Evolutionary conservation across 805 yeast genomes (phyloP), one percentile per base, ranked within the genome.

Genomic region (Lachancea nothofagi): DNA sequence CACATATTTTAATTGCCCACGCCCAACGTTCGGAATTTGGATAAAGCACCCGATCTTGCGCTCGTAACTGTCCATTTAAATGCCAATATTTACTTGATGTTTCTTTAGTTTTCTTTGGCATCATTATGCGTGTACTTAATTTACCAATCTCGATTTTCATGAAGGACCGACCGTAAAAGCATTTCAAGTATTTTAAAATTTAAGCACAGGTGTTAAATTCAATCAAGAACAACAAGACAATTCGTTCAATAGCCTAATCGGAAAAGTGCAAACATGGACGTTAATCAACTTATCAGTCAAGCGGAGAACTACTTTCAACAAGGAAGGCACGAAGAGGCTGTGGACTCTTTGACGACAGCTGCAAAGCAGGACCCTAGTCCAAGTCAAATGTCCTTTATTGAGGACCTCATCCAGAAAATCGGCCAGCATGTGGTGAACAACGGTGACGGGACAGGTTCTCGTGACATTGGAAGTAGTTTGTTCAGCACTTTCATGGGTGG

Each of bases 1-100:
- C 15, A 79, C 68, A 59, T 73, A 89, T 43, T 78, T 70, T 38
- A 89, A 64, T 8, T 78, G 67, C 1, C 89, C 96, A 29, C 65
- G 63, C 18, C 84, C 78, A 9, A 83, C 78, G 7, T 83, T 84
- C 0, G 95, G 94, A 1, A 82, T 69, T 32, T 62, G 61, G 15
- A 75, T 47, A 20, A 53, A 48, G 45, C 55, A 47, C 4, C 63
- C 64, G 7, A 58, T 58, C 38, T 51, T 57, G 7, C 45, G 43
- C 34, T 51, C 52, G 41, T 54, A 54, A 22, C 41, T 33, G 20
- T 40, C 43, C 43, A 40, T 40, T 20, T 12, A 20, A 10, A 10
- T 28, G 4, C 7, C 9, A 15, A 10, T 28, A 10, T 12, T 28
- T n/a, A 5, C 5, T 10, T n/a, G 10, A n/a, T n/a, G 27, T 19